Conservation (phyloP, 2,329 filamentous ascomycete species). For the Catunica adiposa region DNA sequence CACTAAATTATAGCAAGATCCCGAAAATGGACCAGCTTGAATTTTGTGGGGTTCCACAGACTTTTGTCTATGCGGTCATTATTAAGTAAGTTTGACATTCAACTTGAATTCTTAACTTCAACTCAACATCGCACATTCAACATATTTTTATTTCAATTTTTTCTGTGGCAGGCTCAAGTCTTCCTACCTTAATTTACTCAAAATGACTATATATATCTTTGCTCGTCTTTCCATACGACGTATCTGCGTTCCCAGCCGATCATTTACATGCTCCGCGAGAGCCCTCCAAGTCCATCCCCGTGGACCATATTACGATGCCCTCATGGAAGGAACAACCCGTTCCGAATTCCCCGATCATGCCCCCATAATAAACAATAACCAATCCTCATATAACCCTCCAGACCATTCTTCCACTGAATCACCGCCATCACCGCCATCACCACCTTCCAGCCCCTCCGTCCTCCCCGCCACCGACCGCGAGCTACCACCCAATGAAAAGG, state of each 20-base stretch:
- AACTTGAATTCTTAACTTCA: not conserved
- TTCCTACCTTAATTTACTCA: no score
- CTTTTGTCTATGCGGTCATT: not conserved
- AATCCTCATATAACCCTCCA: not conserved
- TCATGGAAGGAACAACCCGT: constrained; percentile 27
- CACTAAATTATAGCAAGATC: not conserved
- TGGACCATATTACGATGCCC: constrained; percentile 42
- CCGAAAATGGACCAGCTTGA: not conserved
- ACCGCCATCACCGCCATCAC: not conserved
- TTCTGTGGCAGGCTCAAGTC: not conserved
- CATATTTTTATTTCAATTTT: not conserved
- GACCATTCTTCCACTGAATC: not conserved
- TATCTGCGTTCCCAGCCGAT: not conserved
- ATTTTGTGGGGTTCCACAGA: not conserved
- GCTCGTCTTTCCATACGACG: not conserved
- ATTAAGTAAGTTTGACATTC: not conserved
- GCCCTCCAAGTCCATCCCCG: constrained; percentile 29
- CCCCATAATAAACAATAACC: not conserved
- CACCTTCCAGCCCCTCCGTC: constrained; percentile 15
- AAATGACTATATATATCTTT: not conserved
- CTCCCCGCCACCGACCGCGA: constrained; percentile 27
- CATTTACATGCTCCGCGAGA: constrained; percentile 1
- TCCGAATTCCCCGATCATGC: constrained; percentile 2
- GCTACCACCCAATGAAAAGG: constrained; percentile 33
- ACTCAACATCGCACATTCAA: not conserved